phyloP scores from a whole-genome alignment of 1,284 basidiomycete genomes.

The Moniliella sp. region DNA sequence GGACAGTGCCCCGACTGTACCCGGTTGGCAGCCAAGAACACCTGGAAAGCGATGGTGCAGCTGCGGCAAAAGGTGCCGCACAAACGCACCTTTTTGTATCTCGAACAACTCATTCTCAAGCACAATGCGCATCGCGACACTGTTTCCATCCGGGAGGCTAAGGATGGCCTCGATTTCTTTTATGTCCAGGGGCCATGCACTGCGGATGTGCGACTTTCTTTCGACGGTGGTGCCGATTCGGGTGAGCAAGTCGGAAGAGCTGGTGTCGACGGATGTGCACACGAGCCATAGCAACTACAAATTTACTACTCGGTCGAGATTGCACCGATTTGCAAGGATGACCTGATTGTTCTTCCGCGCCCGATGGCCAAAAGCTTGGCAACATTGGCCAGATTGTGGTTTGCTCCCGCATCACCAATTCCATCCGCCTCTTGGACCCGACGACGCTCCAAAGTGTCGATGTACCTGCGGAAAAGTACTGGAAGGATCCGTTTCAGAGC shows the following conservation, averaged over 20 bases:
- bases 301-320: conserved; percentile 96
- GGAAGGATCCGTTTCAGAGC: conserved; percentile 66
- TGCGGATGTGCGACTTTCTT: conserved; percentile 95
- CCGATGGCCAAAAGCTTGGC: conserved; percentile 60
- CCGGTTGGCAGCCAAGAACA: conserved; percentile 85
- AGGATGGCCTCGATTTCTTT: conserved; percentile 90
- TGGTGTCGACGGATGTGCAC: conserved; percentile 83
- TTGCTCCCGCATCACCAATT: conserved; percentile 74
- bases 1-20: conserved; percentile 88
- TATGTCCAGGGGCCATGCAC: conserved; percentile 67
- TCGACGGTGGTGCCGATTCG: conserved; percentile 63
- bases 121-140: conserved; percentile 92
- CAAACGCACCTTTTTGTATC: conserved; percentile 89
- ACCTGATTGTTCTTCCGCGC: conserved; percentile 68
- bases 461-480: conserved; percentile 60
- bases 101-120: conserved; percentile 91
- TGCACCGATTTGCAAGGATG: conserved; percentile 87
- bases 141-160: conserved; percentile 70
- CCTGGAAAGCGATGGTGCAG: conserved; percentile 90
- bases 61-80: conserved; percentile 72
- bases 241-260: conserved; percentile 73
- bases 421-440: conserved; percentile 73
- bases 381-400: conserved; percentile 71
- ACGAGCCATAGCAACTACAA: conserved; percentile 83
- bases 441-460: conserved; percentile 64